Percentiles rank a stretch among this genome's conserved stretches.
Evolutionary conservation across 345 rosid genomes (phyloP).

Genomic region (Noccaea bulbosa): DNA sequence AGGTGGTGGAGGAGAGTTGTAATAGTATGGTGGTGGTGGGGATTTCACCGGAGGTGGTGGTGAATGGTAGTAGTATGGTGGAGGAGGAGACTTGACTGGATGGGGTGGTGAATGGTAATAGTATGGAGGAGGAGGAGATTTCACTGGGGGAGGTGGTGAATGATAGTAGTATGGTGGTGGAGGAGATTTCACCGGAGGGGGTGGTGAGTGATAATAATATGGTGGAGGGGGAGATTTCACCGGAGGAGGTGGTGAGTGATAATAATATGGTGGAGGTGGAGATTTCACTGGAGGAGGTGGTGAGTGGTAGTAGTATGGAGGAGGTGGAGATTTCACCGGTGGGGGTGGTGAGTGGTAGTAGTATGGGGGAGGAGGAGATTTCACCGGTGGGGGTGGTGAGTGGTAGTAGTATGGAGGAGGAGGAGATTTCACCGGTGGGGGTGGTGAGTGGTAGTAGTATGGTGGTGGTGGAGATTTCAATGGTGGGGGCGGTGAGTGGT

Average conservation of each 20-base stretch:
- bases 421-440: slow-evolving; percentile 32
- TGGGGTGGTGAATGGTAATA: slow-evolving; percentile 48
- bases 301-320: slow-evolving; percentile 47
- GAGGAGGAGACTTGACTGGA: slow-evolving; percentile 44
- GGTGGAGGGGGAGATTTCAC: slow-evolving; percentile 41
- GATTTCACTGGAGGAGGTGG: slow-evolving; percentile 46
- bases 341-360: slow-evolving; percentile 48
- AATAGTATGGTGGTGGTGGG: slow-evolving; percentile 50
- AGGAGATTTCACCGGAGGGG: slow-evolving; percentile 41
- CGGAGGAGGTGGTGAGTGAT: slow-evolving; percentile 48
- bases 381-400: slow-evolving; percentile 46
- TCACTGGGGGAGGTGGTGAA: slow-evolving; percentile 42
- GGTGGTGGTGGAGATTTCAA: slow-evolving; percentile 46
- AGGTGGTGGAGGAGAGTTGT: slow-evolving; percentile 37
- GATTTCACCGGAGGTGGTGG: slow-evolving; percentile 45
- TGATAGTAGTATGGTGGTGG: slow-evolving; percentile 42
- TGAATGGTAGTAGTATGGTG: slow-evolving; percentile 43
- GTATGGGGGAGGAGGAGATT: slow-evolving; percentile 42
- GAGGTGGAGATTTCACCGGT: slow-evolving; percentile 40
- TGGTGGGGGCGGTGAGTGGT: slow-evolving; percentile 41
- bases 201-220: slow-evolving; percentile 53
- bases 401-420: slow-evolving; percentile 44
- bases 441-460: slow-evolving; percentile 46
- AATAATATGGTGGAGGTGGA: slow-evolving; percentile 35
- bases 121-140: slow-evolving; percentile 45